phyloP scores from a whole-genome alignment of 1,139 yeast genomes.

The Yamadazyma trypodendri region DNA sequence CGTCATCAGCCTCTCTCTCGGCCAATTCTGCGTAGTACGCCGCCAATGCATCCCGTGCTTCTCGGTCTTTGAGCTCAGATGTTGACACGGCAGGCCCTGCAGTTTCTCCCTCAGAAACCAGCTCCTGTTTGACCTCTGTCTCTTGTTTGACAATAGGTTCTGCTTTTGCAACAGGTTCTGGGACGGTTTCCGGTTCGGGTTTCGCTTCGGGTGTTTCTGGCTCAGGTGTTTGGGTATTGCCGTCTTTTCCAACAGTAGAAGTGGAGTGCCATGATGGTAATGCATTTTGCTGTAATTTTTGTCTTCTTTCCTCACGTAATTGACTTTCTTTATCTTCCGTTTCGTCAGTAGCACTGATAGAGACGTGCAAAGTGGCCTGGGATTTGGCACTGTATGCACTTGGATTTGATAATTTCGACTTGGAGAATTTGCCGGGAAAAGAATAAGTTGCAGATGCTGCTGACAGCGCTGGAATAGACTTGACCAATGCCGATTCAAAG shows the following conservation, averaged over 20 bases:
- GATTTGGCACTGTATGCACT: constrained; percentile 39
- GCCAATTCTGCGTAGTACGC: constrained; percentile 76
- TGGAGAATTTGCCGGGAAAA: constrained; percentile 34
- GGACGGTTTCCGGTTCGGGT: constrained; percentile 13
- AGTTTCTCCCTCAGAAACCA: too few species aligned
- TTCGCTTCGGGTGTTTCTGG: constrained; percentile 20
- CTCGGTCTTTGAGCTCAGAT: constrained; percentile 50
- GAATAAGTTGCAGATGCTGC: constrained; percentile 63
- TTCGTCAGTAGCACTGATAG: constrained; percentile 89
- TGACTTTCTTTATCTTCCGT: constrained; percentile 63
- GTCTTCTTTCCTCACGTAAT: constrained; percentile 67
- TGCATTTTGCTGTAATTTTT: constrained; percentile 86
- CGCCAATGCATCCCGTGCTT: constrained; percentile 75
- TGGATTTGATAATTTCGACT: constrained; percentile 30
- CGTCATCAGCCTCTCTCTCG: constrained; percentile 60
- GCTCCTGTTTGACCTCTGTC: too few species aligned
- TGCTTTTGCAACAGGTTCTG: constrained; percentile 9
- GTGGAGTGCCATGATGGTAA: constrained; percentile 95
- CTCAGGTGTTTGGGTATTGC: constrained; percentile 40
- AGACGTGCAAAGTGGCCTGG: constrained; percentile 81
- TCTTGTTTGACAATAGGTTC: constrained; percentile 4
- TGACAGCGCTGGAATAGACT: constrained; percentile 83
- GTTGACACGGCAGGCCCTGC: constrained; percentile 11
- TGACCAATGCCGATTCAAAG: constrained; percentile 75
- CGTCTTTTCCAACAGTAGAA: constrained; percentile 71